Base-by-base conservation (phyloP, 2,329 filamentous ascomycete genomes). In the Coleophoma crateriformis region DNA sequence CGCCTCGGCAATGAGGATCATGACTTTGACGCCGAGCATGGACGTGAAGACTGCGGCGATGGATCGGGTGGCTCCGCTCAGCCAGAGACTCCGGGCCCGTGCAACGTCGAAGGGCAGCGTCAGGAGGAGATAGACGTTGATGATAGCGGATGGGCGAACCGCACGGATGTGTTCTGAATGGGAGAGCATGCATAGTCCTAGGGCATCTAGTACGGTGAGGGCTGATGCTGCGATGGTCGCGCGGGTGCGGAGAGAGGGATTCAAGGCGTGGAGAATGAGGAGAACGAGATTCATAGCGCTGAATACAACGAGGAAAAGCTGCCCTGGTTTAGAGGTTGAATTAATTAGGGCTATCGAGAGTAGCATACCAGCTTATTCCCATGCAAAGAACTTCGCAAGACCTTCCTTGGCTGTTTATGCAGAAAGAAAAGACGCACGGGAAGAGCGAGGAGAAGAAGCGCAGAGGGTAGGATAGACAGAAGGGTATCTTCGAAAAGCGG, bases 251-350 rank as follows among this genome's bases (percentile, higher is more conserved):
- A 56, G 35, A 17, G 33, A 41, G 17, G 46, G 38, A 13, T 46
- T 51, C 3, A 38, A n/a, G 15, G 50, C 41, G 39, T 49, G 47
- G 15, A 58, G 46, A 17, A 55, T 34, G 6, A 60, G 37, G 33
- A 57, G 34, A 13, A 41, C 50, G 7, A 50, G 52, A 27, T 61
- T 53, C 44, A 61, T 50, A 22, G 48, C 51, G 4, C 55, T 47
- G 49, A 57, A 60, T 0, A 54, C 52, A 3, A 51, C 43, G 15
- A 61, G 50, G 32, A 68, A 58, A 3, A 71, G 48, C 56, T 71
- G 41, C 14, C 8, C 15, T 5, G 35, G 33, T 43, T 14, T 45
- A 32, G 20, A 38, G 13, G 40, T 40, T 15, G 19, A 12, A 27
- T 4, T 43, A n/a, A 20, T 7, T 19, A 41, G 13, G n/a, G 11